Evolutionary conservation across 2,329 filamentous ascomycete genomes (phyloP), one percentile per base, ranked within the genome.

Genomic region (Atkinsonella hypoxylon): DNA sequence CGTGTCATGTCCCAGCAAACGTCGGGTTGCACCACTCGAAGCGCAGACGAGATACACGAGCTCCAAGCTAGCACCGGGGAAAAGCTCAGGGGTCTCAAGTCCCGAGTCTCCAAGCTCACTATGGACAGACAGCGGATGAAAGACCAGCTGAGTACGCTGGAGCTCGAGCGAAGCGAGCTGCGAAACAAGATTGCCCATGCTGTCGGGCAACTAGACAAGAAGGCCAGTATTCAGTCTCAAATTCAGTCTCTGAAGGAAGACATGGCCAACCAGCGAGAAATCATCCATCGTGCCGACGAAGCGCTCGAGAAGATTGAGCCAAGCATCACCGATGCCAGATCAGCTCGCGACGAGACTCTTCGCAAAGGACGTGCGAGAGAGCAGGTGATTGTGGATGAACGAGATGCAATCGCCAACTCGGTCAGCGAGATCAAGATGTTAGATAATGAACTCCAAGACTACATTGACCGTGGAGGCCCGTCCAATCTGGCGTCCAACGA

Each of bases 1-100:
- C 81, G 86, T 49, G 78, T 95, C 47, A 75, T 80, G 52, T 81
- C 82, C 9, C 89, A 89, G 57, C 86, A 96, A 62, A 81, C 85
- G 60, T 79, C 83, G 52, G 77, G 82, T 13, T 74, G 76, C 26
- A 66, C 75, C 10, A 77, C 79, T 13, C 81, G 87, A 54, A 87
- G 86, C 31, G 77, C 89, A 7, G 87, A 95, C 49, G 87, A 93
- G 57, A 89, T 97, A 49, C 86, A 93, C 58, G 82, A 87, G 49
- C 79, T 89, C 45, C 79, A 89, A 54, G 80, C 81, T 45, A 68
- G 71, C 17, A 75, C 83, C 51, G 78, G 77, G 18, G 87, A 89
- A 53, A 81, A 87, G 61, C 76, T 82, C 56, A 79, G 83, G 50
- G 69, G 70, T 20, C 68, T 82, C 30, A 89, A 87, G 61, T 73